A percentile compares a stretch with the other conserved stretches of the same genome.
Evolutionary conservation across 2,329 filamentous ascomycete species (phyloP).

Genomic region (Aspergillus ochraceus): DNA sequence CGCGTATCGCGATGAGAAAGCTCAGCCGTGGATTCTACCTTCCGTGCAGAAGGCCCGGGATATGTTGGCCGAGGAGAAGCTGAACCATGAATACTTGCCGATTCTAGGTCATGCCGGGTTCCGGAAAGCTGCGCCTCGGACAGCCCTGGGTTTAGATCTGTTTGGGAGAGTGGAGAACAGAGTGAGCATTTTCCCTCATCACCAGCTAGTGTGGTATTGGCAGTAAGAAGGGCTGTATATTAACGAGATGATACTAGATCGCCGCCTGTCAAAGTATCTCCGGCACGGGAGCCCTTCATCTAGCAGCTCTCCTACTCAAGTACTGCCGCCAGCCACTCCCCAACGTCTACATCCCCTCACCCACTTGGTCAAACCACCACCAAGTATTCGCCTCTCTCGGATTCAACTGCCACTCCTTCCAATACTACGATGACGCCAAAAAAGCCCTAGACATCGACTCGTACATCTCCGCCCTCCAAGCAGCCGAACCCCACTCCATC

Average conservation of each 20-base stretch:
- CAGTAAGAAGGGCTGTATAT: not conserved
- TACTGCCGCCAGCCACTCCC: constrained; percentile 13
- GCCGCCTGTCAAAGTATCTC: constrained; percentile 77
- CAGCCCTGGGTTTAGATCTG: constrained; percentile 66
- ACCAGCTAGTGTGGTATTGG: not conserved
- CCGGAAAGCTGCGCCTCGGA: constrained; percentile 79
- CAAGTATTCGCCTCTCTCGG: constrained; percentile 90
- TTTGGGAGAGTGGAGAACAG: constrained; percentile 4
- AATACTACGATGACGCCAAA: constrained; percentile 21
- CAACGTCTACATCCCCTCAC: constrained; percentile 80
- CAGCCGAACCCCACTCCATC: constrained; percentile 73
- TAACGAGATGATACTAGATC: constrained; percentile 18
- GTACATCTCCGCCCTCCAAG: constrained; percentile 16
- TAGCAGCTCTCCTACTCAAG: constrained; percentile 23
- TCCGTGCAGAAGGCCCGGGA: constrained; percentile 65
- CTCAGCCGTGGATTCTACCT: constrained; percentile 90
- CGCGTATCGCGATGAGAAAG: constrained; percentile 86
- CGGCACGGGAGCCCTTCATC: constrained; percentile 59
- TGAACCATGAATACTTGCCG: constrained; percentile 93
- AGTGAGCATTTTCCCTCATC: constrained; percentile 10
- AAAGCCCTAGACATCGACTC: constrained; percentile 22
- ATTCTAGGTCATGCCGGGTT: constrained; percentile 82
- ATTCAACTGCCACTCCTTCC: constrained; percentile 60
- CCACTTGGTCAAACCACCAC: constrained; percentile 97
- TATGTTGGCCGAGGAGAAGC: constrained; percentile 60